These are phyloP conservation scores for Heterobasidion irregulare DNA, from an alignment of 1,284 basidiomycete species.

Conservation along the genomic window DNA sequence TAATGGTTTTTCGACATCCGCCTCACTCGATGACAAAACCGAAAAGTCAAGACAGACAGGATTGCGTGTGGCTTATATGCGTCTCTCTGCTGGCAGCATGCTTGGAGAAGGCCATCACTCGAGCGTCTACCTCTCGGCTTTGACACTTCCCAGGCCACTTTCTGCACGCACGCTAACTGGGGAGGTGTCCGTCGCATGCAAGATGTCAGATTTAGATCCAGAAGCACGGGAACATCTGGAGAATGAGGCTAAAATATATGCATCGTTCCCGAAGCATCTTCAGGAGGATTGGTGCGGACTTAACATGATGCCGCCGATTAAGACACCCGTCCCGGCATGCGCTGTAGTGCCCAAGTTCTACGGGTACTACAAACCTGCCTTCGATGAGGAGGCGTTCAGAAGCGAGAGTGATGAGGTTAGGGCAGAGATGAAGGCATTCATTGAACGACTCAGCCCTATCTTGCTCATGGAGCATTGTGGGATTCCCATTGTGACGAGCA, in stretches of 20 bases:
- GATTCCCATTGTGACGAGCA: conserved; percentile 19
- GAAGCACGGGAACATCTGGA: conserved; percentile 19
- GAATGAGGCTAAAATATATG: conserved; percentile 35
- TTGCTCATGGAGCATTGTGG: conserved; percentile 46
- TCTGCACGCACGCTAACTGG: not conserved
- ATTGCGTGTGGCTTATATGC: conserved; percentile 14
- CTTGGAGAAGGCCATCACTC: not conserved
- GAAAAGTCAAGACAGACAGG: too few relatives aligned
- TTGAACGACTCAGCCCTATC: conserved; percentile 30
- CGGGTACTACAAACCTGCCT: conserved; percentile 38
- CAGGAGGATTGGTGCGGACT: conserved; percentile 40
- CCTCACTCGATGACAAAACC: not conserved
- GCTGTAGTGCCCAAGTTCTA: conserved; percentile 46
- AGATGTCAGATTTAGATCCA: conserved; percentile 15
- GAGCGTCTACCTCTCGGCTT: not conserved
- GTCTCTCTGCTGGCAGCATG: conserved; percentile 18
- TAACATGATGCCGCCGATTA: conserved; percentile 30
- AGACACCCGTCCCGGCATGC: conserved; percentile 34
- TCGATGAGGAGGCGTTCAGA: conserved; percentile 4
- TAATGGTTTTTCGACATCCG: not conserved
- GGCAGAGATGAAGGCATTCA: conserved; percentile 1
- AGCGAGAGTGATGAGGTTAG: not conserved
- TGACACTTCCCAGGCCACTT: not conserved
- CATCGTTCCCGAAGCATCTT: conserved; percentile 32
- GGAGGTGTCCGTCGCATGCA: conserved; percentile 25